Percentiles rank a stretch among this genome's conserved stretches.
Conservation (phyloP, 306 rosid species). For the Alnus rubra region DNA sequence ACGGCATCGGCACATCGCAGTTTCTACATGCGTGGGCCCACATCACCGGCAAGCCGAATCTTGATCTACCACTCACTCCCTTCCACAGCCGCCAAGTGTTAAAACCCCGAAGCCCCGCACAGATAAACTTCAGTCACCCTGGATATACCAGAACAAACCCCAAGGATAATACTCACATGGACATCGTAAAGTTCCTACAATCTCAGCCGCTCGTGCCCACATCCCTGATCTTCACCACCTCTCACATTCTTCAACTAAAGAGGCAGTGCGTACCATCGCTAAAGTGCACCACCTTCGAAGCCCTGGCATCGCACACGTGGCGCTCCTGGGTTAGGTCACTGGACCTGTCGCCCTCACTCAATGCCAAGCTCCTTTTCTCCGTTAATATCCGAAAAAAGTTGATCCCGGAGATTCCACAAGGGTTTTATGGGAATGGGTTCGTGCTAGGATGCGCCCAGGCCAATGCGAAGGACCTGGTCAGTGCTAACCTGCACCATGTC, state of each 20-base stretch:
- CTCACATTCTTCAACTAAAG: slow-evolving; percentile 53
- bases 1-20: slow-evolving; percentile 82
- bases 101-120: slow-evolving; percentile 48
- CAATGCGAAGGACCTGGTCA: slow-evolving; percentile 43
- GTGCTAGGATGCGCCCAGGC: slow-evolving; percentile 65
- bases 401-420: slow-evolving; percentile 44
- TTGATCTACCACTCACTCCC: slow-evolving; percentile 39
- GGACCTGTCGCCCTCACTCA: slow-evolving; percentile 31
- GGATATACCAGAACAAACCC: slow-evolving; percentile 41
- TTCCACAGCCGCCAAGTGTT: slow-evolving; percentile 62
- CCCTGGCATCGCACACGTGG: slow-evolving; percentile 85
- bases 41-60: slow-evolving; percentile 22
- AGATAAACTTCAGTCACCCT: slow-evolving; percentile 35
- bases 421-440: slow-evolving; percentile 78
- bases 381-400: slow-evolving; percentile 48
- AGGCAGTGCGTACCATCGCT: slow-evolving; percentile 60
- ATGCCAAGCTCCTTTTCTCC: slow-evolving; percentile 74
- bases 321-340: slow-evolving; percentile 74
- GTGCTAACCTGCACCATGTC: slow-evolving; percentile 41
- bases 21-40: slow-evolving; percentile 84
- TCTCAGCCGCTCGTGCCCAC: slow-evolving; percentile 62
- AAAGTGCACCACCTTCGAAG: slow-evolving; percentile 73
- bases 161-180: slow-evolving; percentile 19
- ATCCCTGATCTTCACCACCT: slow-evolving; percentile 49
- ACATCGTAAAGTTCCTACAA: slow-evolving; percentile 48